Conservation (phyloP, 805 yeast species). For the Schizosaccharomyces osmophilus region DNA sequence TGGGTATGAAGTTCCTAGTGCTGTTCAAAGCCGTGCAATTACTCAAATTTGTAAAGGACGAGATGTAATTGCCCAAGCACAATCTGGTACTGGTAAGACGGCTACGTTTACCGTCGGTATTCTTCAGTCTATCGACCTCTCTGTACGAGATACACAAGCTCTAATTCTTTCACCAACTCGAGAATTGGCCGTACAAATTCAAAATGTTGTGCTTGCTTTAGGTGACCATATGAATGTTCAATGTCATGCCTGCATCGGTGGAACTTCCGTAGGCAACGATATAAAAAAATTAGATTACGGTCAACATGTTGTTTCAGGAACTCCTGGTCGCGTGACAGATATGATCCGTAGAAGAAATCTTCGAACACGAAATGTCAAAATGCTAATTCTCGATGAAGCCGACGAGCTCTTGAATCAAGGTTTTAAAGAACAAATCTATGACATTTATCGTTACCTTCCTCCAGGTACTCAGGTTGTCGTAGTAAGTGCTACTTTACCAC, state of each 20-base stretch:
- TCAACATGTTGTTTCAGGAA: slow-evolving; percentile 82
- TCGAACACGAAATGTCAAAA: slow-evolving; percentile 50
- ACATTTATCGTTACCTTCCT: slow-evolving; percentile 67
- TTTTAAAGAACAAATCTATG: slow-evolving; percentile 85
- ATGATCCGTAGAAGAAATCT: slow-evolving; percentile 67
- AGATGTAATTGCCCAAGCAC: slow-evolving; percentile 89
- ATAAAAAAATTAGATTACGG: slow-evolving; percentile 50
- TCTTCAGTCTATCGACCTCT: slow-evolving; percentile 61
- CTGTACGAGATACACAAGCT: slow-evolving; percentile 59
- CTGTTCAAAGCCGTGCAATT: slow-evolving; percentile 94
- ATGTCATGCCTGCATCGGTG: slow-evolving; percentile 86
- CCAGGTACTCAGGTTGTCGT: slow-evolving; percentile 75
- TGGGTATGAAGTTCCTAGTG: slow-evolving; percentile 74
- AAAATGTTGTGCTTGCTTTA: slow-evolving; percentile 59
- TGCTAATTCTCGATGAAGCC: slow-evolving; percentile 87
- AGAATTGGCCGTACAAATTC: slow-evolving; percentile 84
- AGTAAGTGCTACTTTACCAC: slow-evolving; percentile 82
- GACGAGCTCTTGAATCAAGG: slow-evolving; percentile 86
- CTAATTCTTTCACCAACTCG: slow-evolving; percentile 84
- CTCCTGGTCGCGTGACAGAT: slow-evolving; percentile 89
- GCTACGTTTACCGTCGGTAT: slow-evolving; percentile 92
- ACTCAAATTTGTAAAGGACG: slow-evolving; percentile 70
- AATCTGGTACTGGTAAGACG: slow-evolving; percentile 97
- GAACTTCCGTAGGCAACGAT: slow-evolving; percentile 64
- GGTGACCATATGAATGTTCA: slow-evolving; percentile 74